Evolutionary conservation across 768 basidiomycete species (phyloP).

Genomic region (Mycena galopus): DNA sequence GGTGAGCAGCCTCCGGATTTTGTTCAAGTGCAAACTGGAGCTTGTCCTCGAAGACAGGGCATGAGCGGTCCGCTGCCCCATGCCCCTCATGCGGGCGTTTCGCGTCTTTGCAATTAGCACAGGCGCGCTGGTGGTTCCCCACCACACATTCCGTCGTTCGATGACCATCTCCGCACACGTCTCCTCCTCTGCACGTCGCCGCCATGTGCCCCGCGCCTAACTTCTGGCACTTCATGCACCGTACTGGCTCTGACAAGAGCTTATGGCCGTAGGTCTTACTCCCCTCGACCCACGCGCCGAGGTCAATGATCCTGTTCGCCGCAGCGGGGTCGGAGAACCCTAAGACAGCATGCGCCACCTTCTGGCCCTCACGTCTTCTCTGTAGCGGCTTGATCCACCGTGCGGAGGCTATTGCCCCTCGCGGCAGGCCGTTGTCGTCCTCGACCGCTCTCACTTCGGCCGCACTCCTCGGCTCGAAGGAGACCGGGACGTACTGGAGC

Average conservation of each 20-base stretch:
- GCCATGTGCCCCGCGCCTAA: slow-evolving; percentile 30
- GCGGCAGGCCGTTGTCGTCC: slow-evolving; percentile 19
- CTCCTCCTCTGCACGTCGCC: slow-evolving; percentile 38
- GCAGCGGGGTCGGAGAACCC: slow-evolving; percentile 21
- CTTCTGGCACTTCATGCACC: slow-evolving; percentile 35
- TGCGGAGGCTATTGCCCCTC: slow-evolving; percentile 17
- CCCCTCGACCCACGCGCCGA: slow-evolving; percentile 32
- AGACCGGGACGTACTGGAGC: slow-evolving; percentile 40
- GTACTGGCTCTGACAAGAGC: slow-evolving; percentile 28
- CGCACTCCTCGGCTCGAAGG: slow-evolving; percentile 23
- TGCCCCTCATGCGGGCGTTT: slow-evolving; percentile 37
- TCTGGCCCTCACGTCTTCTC: slow-evolving; percentile 33
- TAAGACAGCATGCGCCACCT: slow-evolving; percentile 40
- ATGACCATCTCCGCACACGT: slow-evolving; percentile 36
- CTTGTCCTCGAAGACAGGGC: too few relatives aligned
- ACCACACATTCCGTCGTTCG: slow-evolving; percentile 35
- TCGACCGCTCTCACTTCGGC: slow-evolving; percentile 23
- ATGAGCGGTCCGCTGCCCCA: slow-evolving; percentile 42
- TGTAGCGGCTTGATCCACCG: slow-evolving; percentile 44
- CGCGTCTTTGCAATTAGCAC: slow-evolving; percentile 41
- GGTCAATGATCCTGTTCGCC: slow-evolving; percentile 32
- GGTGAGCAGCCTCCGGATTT: too few relatives aligned
- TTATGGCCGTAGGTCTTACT: slow-evolving; percentile 24
- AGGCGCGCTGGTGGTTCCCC: slow-evolving; percentile 22
- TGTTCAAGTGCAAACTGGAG: too few relatives aligned